Evolutionary conservation across 331 rosid species (phyloP), one percentile per base, ranked within the genome.

Genomic region (Rosa hybrid): DNA sequence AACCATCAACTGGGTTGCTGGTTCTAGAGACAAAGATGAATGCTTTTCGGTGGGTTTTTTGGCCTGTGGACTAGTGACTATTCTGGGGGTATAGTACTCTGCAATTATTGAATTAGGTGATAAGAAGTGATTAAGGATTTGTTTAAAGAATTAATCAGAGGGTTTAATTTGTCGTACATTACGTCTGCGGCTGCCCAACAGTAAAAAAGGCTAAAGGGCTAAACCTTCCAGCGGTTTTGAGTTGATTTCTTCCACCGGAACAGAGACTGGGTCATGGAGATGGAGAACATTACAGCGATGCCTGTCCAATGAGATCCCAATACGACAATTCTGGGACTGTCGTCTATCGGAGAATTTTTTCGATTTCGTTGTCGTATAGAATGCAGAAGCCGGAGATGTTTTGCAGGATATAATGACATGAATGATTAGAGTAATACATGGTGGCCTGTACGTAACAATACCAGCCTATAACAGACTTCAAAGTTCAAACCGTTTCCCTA

Each of bases 21-120:
- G 72, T 71, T 12, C 18, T 54, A 7, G 50, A 12, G 34, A 30
- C 63, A 69, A 25, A 49, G 74, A 30, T n/a, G 41, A 21, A 50
- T 0, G 62, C 50, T 17, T 13, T 12, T 10, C 17, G 6, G 30
- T 20, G 51, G 49, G n/a, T 53, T 53, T 62, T 65, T 62, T 53
- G 69, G 86, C 73, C 82, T 38, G 9, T 54, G 60, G 63, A 56
- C 13, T 0, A 27, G 12, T 56, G 63, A 56, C 27, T 56, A 56
- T 44, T 38, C n/a, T 2, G 25, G 44, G 42, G 1, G 56, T 6
- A 25, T 13, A 12, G 41, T n/a, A n/a, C n/a, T n/a, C 4, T 6
- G 34, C 46, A 17, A 68, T 68, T 16, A 68, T 60, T 76, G 45
- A 23, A 12, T 41, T 39, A 59, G 54, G 4, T n/a, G 71, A 25